Evolutionary conservation across 176 grass and related monocot genomes (phyloP).

Genomic region (Bromus sterilis): DNA sequence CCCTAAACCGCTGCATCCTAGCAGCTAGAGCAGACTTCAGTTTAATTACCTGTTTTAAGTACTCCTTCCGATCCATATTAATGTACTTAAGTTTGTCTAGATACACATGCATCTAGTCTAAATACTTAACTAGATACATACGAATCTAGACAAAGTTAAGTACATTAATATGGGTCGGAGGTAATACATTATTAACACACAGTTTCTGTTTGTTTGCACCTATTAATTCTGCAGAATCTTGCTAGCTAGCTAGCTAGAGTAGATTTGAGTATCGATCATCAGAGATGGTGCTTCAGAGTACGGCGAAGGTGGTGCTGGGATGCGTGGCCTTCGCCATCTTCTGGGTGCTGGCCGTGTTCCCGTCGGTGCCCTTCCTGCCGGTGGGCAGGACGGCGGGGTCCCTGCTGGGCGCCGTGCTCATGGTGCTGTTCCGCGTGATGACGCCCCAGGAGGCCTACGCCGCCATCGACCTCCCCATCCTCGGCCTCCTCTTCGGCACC

Average conservation of each 20-base stretch:
- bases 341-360: slow-evolving; percentile 94
- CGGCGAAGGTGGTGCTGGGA: slow-evolving; percentile 72
- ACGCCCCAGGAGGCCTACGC: slow-evolving; percentile 61
- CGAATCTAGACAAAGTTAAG: too few relatives aligned
- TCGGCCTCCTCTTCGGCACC: slow-evolving; percentile 93
- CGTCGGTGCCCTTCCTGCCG: slow-evolving; percentile 87
- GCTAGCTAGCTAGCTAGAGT: too few relatives aligned
- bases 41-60: too few relatives aligned
- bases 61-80: too few relatives aligned
- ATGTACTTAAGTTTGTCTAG: too few relatives aligned
- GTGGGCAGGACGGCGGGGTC: slow-evolving; percentile 87
- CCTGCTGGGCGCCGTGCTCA: slow-evolving; percentile 85
- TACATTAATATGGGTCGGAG: too few relatives aligned
- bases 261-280: not conserved
- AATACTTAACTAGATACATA: too few relatives aligned
- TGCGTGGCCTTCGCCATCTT: slow-evolving; percentile 83
- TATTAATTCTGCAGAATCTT: too few relatives aligned
- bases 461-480: slow-evolving; percentile 88
- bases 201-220: too few relatives aligned
- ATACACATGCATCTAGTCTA: too few relatives aligned
- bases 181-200: too few relatives aligned
- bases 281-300: slow-evolving; percentile 53
- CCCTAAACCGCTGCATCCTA: not conserved
- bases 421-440: slow-evolving; percentile 86
- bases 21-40: too few relatives aligned